Conservation (phyloP, 129 eudicot species). For the Ambrosia trifida region DNA sequence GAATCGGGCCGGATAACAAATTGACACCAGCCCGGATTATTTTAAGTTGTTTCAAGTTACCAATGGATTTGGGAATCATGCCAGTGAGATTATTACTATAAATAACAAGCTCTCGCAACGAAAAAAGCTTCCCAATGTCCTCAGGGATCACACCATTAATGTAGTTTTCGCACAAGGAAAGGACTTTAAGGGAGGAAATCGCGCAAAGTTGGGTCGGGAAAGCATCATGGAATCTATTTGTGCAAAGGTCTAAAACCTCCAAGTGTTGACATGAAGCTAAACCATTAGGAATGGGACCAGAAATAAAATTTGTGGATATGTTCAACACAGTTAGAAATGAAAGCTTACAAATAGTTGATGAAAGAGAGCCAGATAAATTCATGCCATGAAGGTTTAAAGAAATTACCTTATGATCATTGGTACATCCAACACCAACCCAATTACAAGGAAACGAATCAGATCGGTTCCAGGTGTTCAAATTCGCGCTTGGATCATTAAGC, state of each 20-base stretch:
- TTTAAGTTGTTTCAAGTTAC: constrained; percentile 55
- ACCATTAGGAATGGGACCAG: constrained; percentile 69
- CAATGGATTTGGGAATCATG: constrained; percentile 58
- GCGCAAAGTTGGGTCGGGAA: constrained; percentile 58
- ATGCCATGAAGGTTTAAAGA: constrained; percentile 55
- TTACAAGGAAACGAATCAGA: constrained; percentile 60
- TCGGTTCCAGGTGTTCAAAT: constrained; percentile 61
- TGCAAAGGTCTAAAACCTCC: constrained; percentile 76
- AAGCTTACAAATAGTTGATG: constrained; percentile 70
- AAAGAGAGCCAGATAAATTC: constrained; percentile 63
- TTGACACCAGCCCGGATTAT: constrained; percentile 78
- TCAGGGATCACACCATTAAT: constrained; percentile 62
- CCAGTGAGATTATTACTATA: constrained; percentile 88
- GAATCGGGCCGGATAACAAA: constrained; percentile 66
- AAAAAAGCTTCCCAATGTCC: constrained; percentile 53
- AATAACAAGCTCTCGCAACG: constrained; percentile 70
- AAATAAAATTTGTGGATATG: constrained; percentile 66
- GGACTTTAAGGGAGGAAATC: constrained; percentile 56
- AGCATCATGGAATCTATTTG: constrained; percentile 59
- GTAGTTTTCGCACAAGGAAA: constrained; percentile 75
- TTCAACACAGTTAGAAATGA: constrained; percentile 55
- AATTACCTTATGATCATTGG: constrained; percentile 43
- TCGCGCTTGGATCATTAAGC: constrained; percentile 48
- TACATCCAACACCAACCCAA: constrained; percentile 69
- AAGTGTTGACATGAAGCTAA: constrained; percentile 50